Conservation (phyloP, 257 asterid species). For the Ophiorrhiza pumila region DNA sequence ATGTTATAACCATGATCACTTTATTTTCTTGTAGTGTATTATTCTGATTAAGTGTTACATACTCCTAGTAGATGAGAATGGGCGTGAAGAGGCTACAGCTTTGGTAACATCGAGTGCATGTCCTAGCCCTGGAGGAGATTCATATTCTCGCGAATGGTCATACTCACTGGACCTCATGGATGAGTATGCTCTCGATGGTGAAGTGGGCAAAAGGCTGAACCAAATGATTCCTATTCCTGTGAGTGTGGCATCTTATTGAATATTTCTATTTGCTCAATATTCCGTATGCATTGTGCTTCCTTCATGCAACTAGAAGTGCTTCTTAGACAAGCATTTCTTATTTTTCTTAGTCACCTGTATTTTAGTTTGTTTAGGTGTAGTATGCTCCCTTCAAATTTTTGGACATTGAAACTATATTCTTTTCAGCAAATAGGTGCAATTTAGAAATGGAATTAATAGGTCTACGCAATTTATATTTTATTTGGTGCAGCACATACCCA, state of each 20-base stretch:
- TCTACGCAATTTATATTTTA: neutral
- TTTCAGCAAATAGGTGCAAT: constrained; percentile 3
- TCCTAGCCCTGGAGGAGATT: constrained; percentile 60
- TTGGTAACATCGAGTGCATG: constrained; percentile 47
- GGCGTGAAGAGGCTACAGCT: constrained; percentile 44
- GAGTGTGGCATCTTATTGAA: constrained; percentile 28
- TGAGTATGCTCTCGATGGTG: constrained; percentile 65
- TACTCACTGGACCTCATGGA: constrained; percentile 57
- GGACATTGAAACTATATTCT: neutral
- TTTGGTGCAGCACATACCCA: constrained; percentile 83
- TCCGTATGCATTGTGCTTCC: neutral
- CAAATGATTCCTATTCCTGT: constrained; percentile 91
- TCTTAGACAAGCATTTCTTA: neutral
- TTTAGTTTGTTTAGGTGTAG: neutral
- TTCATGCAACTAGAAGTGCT: neutral
- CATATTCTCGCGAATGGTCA: constrained; percentile 56
- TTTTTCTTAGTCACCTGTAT: neutral
- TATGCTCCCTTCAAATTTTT: neutral
- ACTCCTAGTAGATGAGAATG: constrained; percentile 47
- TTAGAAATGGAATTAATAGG: neutral
- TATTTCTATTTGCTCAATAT: neutral
- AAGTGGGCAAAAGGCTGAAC: constrained; percentile 78
- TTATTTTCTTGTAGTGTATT: constrained; percentile 7
- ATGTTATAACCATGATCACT: constrained; percentile 3
- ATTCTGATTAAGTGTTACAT: constrained; percentile 18